phyloP scores from a whole-genome alignment of 495 filamentous ascomycete genomes.

The Schizothecium vesticola region DNA sequence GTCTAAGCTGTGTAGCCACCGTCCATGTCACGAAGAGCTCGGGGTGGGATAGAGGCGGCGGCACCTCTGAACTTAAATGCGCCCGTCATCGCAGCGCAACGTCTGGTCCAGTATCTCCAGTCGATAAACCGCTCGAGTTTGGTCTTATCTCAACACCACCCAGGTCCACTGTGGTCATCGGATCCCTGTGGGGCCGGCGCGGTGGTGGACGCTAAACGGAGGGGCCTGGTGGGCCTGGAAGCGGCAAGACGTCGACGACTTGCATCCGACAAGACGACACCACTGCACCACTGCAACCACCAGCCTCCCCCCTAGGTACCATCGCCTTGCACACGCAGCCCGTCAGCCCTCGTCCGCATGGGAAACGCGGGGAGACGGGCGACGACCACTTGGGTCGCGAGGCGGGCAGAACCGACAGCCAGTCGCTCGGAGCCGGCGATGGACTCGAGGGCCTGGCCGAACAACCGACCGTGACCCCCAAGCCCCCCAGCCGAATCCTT shows the following conservation, averaged over 20 bases:
- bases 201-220: not conserved
- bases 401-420: slow-evolving; percentile 11
- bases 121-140: not conserved
- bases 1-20: not conserved
- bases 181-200: not conserved
- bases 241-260: not conserved
- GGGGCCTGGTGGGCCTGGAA: not conserved
- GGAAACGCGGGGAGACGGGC: not conserved
- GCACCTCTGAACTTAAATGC: not conserved
- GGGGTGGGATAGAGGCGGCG: not conserved
- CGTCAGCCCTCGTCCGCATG: not conserved
- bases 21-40: not conserved
- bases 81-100: not conserved
- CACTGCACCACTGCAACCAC: not conserved
- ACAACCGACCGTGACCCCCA: not conserved
- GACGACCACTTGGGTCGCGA: not conserved
- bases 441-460: not conserved
- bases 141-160: not conserved
- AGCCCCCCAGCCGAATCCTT: not conserved
- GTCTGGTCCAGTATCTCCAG: not conserved
- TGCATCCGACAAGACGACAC: not conserved
- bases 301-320: not conserved
- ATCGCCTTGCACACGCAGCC: not conserved
- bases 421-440: slow-evolving; percentile 11
- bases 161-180: not conserved